Evolutionary conservation across 2,329 filamentous ascomycete genomes (phyloP).

Genomic region (Ophiostoma novo-ulmi): DNA sequence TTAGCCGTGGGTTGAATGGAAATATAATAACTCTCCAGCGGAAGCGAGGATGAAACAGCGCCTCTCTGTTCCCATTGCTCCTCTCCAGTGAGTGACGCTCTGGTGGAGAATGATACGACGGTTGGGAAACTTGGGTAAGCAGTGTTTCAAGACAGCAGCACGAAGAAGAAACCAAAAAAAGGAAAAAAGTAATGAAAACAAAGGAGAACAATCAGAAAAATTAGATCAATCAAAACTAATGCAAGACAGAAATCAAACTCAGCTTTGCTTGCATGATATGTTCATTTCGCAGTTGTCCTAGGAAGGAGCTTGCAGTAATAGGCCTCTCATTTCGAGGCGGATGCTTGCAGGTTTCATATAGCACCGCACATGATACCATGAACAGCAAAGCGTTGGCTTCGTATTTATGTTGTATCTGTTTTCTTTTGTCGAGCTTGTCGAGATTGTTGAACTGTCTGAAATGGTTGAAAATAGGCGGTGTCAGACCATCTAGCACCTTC

Average conservation of each 20-base stretch:
- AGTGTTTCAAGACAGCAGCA: background rate
- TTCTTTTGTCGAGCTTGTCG: too few relatives aligned
- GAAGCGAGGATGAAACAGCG: conserved; percentile 15
- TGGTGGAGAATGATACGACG: background rate
- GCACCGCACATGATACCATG: background rate
- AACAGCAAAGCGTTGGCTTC: background rate
- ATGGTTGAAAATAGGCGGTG: too few relatives aligned
- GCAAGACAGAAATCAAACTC: background rate
- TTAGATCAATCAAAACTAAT: background rate
- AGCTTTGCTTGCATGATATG: background rate
- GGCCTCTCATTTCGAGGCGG: background rate
- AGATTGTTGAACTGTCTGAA: too few relatives aligned
- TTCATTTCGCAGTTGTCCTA: background rate
- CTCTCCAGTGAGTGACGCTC: background rate
- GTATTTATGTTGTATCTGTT: background rate
- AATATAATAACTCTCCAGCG: background rate
- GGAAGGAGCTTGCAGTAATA: background rate
- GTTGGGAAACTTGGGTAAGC: background rate
- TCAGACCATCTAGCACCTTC: too few relatives aligned
- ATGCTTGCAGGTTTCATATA: background rate
- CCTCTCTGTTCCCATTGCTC: background rate
- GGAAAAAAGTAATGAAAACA: background rate
- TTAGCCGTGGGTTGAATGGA: background rate
- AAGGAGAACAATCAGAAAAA: background rate
- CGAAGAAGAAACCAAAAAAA: background rate